phyloP scores from a whole-genome alignment of 202 grass and related monocot species.

The Cymbopogon flexuosus region DNA sequence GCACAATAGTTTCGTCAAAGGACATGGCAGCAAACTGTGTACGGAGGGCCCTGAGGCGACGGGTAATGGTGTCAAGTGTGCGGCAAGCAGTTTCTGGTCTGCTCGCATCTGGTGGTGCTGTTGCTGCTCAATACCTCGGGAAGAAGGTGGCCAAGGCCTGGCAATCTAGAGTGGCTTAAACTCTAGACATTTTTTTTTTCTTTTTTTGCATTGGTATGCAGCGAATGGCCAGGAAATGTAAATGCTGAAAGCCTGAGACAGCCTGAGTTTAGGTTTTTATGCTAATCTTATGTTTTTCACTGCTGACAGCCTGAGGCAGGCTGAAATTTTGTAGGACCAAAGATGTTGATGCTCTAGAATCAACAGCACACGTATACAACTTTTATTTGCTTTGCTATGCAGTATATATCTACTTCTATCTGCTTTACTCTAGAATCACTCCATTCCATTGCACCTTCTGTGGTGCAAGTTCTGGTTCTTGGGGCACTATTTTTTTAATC shows the following conservation, averaged over 20 bases:
- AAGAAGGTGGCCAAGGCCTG: conserved; percentile 81
- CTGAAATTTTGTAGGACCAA: neutral
- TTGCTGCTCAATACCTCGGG: conserved; percentile 58
- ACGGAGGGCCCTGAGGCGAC: conserved; percentile 41
- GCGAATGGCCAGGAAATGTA: too few species aligned
- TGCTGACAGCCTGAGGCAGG: neutral
- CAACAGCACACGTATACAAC: neutral
- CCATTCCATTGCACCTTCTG: neutral
- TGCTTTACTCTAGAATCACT: too few species aligned
- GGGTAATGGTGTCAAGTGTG: conserved; percentile 65
- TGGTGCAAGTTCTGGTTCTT: neutral
- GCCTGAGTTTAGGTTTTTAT: neutral
- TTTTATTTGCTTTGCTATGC: neutral
- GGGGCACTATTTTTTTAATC: neutral
- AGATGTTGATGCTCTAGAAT: neutral
- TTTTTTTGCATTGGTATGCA: neutral
- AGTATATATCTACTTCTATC: too few species aligned
- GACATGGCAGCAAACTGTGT: conserved; percentile 49
- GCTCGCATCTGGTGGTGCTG: conserved; percentile 57
- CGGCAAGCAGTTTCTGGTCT: conserved; percentile 73
- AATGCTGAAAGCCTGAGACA: neutral
- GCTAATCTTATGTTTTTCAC: too few species aligned
- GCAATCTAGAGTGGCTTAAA: conserved; percentile 50
- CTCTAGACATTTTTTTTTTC: neutral
- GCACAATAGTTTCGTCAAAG: conserved; percentile 48